These are phyloP conservation scores for Wickerhamomyces subpelliculosus DNA, from an alignment of 805 yeast genomes.

Conservation along the genomic window DNA sequence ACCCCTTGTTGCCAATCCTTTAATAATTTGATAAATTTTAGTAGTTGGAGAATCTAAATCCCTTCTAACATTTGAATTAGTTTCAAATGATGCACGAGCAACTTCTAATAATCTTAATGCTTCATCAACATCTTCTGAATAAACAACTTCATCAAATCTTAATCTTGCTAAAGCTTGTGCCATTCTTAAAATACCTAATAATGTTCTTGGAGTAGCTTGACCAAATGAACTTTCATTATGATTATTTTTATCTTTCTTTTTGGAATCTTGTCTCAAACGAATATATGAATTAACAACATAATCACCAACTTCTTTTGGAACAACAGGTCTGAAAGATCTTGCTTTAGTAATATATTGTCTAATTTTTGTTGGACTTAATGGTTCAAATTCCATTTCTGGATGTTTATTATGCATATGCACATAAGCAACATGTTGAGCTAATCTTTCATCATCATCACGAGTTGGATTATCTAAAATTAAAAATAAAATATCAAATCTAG, in stretches of 20 bases:
- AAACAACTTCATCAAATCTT: conserved; percentile 69
- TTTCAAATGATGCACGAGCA: conserved; percentile 71
- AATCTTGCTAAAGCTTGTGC: conserved; percentile 92
- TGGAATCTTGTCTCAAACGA: conserved; percentile 87
- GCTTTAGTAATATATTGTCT: conserved; percentile 88
- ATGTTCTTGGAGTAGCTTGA: conserved; percentile 93
- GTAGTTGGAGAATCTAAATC: conserved; percentile 63
- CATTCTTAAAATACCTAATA: conserved; percentile 84
- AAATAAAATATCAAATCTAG: conserved; percentile 89
- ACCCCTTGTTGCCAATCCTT: conserved; percentile 42
- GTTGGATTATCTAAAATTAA: conserved; percentile 80
- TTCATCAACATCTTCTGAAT: conserved; percentile 84
- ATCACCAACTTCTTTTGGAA: conserved; percentile 77
- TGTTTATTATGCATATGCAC: conserved; percentile 92
- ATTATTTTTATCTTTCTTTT: conserved; percentile 61
- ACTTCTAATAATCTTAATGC: conserved; percentile 82
- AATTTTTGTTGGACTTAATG: conserved; percentile 71
- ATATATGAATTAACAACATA: conserved; percentile 83
- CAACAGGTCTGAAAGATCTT: conserved; percentile 75
- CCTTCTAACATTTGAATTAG: conserved; percentile 38
- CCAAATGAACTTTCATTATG: conserved; percentile 74
- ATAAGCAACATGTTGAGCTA: conserved; percentile 90
- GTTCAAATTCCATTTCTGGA: conserved; percentile 69
- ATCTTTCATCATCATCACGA: conserved; percentile 70
- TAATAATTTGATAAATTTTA: conserved; percentile 65